Evolutionary conservation across 2,329 filamentous ascomycete species (phyloP), one percentile per base, ranked within the genome.

Genomic region (Aspergillus ochraceoroseus): DNA sequence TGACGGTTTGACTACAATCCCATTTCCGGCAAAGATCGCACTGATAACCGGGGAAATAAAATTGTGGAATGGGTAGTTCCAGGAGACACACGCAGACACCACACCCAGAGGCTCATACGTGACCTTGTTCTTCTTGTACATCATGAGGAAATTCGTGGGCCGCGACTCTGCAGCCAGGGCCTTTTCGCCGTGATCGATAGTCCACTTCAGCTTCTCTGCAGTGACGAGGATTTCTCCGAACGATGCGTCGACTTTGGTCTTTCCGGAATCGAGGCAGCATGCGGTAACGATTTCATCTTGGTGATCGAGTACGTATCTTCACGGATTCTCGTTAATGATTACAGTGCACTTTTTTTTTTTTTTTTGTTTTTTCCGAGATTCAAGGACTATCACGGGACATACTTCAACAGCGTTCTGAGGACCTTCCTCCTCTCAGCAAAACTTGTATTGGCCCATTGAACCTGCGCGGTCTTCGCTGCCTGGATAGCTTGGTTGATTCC

Each of bases 31-130:
- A 62, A 96, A 96, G 35, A 96, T 76, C 11, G 86, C 82, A 52
- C 86, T 89, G 60, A 96, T 94, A 51, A 95, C 77, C 9, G 90
- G 92, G 0, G 86, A 87, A 32, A 96, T 79, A 48, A 96, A 74
- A 66, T 98, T 98, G 70, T 98, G 92, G 66, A 96, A 94, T 30
- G 87, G 82, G 62, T 88, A 96, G 70, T 98, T 98, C 92, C 92
- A 98, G 60, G 85, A 92, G 29, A 98, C 87, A 37, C 90, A 83
- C 12, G 92, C 90, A 7, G 87, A 83, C 4, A 98, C 86, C 23
- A 98, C 87, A 11, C 92, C 92, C 13, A 96, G 71, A 9, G 92
- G 90, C 66, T 98, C 89, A 65, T 94, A 98, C 34, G 77, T 71
- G 18, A 98, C 88, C 47, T 82, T 83, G 60, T 95, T 95, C 62